A percentile compares a stretch with the other conserved stretches of the same genome.
These are phyloP conservation scores for Tricholoma sp. DNA, from an alignment of 768 basidiomycete genomes.

Conservation along the genomic window DNA sequence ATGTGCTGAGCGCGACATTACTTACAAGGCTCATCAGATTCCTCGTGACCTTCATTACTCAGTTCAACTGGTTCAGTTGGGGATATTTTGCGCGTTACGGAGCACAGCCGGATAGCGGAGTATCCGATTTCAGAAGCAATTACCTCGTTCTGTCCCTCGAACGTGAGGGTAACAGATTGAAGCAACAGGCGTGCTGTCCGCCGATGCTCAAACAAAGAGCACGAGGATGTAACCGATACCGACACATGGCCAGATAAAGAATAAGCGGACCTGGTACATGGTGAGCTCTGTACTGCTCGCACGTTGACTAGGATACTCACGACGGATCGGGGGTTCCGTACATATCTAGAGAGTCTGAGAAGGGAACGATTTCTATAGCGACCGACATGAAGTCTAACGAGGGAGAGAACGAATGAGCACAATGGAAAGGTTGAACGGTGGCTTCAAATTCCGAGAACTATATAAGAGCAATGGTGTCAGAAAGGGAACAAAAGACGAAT, in stretches of 20 bases:
- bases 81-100: conserved; percentile 58
- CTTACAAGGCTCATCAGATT: conserved; percentile 46
- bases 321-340: conserved; percentile 60
- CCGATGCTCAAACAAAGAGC: conserved; percentile 51
- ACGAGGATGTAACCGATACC: conserved; percentile 55
- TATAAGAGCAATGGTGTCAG: conserved; percentile 9
- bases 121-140: conserved; percentile 64
- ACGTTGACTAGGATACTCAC: conserved; percentile 36
- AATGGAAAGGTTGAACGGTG: conserved; percentile 10
- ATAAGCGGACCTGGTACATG: conserved; percentile 64
- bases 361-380: conserved; percentile 58
- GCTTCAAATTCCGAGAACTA: conserved; percentile 8
- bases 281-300: neutral
- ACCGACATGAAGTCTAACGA: conserved; percentile 51
- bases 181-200: conserved; percentile 50
- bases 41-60: conserved; percentile 60
- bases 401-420: conserved; percentile 10
- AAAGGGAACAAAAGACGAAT: conserved; percentile 16
- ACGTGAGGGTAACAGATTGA: conserved; percentile 66
- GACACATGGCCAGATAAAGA: conserved; percentile 82
- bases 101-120: conserved; percentile 60
- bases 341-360: conserved; percentile 56
- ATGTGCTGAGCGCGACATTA: conserved; percentile 3
- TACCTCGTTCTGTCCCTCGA: conserved; percentile 85
- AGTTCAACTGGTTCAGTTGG: conserved; percentile 52